phyloP scores from a whole-genome alignment of 2,329 filamentous ascomycete species.

The Exophiala oligosperma region DNA sequence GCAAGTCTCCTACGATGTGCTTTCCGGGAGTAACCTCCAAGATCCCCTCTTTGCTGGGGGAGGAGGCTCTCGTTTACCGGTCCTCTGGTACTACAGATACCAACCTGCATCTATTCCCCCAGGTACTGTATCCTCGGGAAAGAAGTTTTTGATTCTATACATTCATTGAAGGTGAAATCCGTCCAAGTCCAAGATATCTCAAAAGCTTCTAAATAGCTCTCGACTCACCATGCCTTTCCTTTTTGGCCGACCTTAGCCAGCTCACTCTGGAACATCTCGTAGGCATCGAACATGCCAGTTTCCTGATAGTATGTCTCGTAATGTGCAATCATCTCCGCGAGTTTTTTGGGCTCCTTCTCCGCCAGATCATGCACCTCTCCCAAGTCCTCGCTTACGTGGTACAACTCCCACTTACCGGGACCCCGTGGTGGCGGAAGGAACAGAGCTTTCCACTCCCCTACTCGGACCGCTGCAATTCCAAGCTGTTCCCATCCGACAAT shows the following conservation, averaged over 20 bases:
- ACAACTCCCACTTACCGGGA: conserved; percentile 50
- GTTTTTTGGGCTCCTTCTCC: conserved; percentile 40
- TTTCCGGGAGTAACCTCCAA: no score
- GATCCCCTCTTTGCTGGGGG: no score
- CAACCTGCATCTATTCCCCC: no score
- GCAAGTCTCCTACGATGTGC: no score
- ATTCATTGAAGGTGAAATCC: no score
- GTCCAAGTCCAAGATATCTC: no score
- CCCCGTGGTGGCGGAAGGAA: background rate
- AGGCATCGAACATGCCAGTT: conserved; percentile 47
- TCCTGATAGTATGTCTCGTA: conserved; percentile 61
- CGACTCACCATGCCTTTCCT: background rate
- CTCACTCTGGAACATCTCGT: background rate
- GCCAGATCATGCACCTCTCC: conserved; percentile 50
- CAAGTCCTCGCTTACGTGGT: conserved; percentile 51
- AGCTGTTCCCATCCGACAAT: conserved; percentile 36
- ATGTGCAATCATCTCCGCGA: conserved; percentile 50
- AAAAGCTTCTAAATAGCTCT: background rate
- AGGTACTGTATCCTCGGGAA: no score
- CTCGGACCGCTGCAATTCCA: conserved; percentile 61
- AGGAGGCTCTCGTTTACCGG: no score
- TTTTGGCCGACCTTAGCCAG: background rate
- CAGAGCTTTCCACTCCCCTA: conserved; percentile 79
- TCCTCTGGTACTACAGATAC: no score
- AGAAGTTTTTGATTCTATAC: no score